Percentiles rank a stretch among this genome's conserved stretches.
Conservation (phyloP, 2,329 filamentous ascomycete genomes). For the Fusarium ambrosium region DNA sequence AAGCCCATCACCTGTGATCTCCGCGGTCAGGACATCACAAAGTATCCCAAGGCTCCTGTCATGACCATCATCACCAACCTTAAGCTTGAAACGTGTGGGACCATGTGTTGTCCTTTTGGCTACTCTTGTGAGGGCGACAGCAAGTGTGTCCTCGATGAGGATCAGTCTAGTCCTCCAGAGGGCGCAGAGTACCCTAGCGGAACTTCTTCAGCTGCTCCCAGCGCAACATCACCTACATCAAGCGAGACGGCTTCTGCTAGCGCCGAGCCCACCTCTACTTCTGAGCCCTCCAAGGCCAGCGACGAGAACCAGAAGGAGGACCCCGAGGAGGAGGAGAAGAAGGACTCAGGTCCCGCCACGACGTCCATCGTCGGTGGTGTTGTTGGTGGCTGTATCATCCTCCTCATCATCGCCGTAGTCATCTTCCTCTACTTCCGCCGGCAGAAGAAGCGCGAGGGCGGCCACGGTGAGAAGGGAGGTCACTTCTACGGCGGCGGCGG, state of each 20-base stretch:
- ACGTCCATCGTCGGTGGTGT: conserved; percentile 62
- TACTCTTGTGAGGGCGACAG: conserved; percentile 69
- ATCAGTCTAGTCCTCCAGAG: conserved; percentile 62
- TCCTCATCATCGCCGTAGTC: conserved; percentile 56
- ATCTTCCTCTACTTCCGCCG: conserved; percentile 57
- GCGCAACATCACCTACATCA: conserved; percentile 35
- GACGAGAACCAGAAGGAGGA: conserved; percentile 15
- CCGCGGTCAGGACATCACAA: conserved; percentile 68
- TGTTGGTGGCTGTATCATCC: conserved; percentile 60
- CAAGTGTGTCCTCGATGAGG: conserved; percentile 66
- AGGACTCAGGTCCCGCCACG: conserved; percentile 49
- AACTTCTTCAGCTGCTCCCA: conserved; percentile 35
- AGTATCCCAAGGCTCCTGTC: conserved; percentile 69
- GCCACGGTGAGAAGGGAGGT: conserved; percentile 39
- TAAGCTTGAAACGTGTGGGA: conserved; percentile 69
- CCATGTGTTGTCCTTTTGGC: conserved; percentile 78
- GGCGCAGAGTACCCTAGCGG: conserved; percentile 45
- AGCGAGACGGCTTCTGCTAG: conserved; percentile 43
- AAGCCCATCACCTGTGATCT: conserved; percentile 35
- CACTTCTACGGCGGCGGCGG: conserved; percentile 24
- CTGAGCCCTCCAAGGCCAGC: conserved; percentile 29
- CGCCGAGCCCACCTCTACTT: conserved; percentile 32
- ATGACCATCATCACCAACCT: conserved; percentile 75
- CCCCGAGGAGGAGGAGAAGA: conserved; percentile 14
- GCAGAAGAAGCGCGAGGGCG: conserved; percentile 39